Evolutionary conservation across 78 protist genomes (phyloP).

Genomic region (Isochrysis galbana): DNA sequence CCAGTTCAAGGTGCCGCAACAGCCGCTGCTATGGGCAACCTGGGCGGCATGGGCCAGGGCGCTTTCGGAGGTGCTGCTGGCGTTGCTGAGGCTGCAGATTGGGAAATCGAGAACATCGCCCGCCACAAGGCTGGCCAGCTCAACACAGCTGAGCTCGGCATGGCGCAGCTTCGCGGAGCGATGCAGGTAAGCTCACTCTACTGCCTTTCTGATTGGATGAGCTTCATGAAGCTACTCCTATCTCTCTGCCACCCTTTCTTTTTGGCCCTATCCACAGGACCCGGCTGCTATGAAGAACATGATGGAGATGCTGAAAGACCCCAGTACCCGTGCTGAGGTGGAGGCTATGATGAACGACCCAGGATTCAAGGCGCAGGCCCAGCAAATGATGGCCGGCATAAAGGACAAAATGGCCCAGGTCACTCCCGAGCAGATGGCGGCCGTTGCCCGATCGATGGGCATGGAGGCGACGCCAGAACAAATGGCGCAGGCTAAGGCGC

Average conservation of each 20-base stretch:
- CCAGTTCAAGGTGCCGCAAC: background rate
- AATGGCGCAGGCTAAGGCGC: background rate
- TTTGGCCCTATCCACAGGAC: too few species aligned
- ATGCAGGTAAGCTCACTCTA: too few species aligned
- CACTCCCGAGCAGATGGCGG: background rate
- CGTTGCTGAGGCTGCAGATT: background rate
- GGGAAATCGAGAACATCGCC: background rate
- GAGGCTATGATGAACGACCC: background rate
- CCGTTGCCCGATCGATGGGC: background rate
- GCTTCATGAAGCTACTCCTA: too few species aligned
- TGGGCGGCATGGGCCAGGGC: background rate
- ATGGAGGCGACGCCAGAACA: background rate
- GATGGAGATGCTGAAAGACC: constrained; percentile 1
- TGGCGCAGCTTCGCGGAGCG: background rate
- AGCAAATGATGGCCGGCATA: background rate
- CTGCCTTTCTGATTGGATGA: too few species aligned
- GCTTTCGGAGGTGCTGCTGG: background rate
- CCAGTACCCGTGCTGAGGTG: background rate
- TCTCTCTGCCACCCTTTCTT: too few species aligned
- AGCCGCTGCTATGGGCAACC: background rate
- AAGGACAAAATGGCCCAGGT: background rate
- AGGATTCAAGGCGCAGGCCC: background rate
- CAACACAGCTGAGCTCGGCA: constrained; percentile 2
- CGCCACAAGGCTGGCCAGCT: background rate
- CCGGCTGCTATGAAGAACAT: background rate